Conservation (phyloP, 345 rosid genomes). For the Citrus mangshanensis region DNA sequence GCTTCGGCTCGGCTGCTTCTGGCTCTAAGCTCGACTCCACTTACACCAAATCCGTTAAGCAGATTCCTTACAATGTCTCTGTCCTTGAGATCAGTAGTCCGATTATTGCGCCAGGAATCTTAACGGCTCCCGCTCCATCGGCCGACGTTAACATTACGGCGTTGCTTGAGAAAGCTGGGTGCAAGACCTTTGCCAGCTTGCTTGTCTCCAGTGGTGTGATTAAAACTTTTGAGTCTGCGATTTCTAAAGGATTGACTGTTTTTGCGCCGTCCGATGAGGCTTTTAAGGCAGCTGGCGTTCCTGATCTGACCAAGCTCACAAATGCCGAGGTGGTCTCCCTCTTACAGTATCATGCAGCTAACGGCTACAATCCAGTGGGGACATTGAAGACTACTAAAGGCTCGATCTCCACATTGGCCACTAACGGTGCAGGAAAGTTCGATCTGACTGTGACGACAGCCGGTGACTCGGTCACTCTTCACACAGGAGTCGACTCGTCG, state of each 20-base stretch:
- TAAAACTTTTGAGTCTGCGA: constrained; percentile 60
- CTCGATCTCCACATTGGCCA: constrained; percentile 68
- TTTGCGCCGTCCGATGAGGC: constrained; percentile 94
- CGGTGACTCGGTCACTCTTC: constrained; percentile 72
- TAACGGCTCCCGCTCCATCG: constrained; percentile 64
- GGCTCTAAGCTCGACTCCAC: constrained; percentile 82
- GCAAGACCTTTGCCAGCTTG: constrained; percentile 70
- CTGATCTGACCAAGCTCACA: constrained; percentile 69
- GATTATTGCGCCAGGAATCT: constrained; percentile 61
- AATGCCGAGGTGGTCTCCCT: constrained; percentile 71
- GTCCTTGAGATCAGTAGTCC: constrained; percentile 64
- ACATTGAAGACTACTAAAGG: constrained; percentile 56
- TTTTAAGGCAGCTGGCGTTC: constrained; percentile 65
- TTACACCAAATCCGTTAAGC: constrained; percentile 68
- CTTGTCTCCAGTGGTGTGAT: constrained; percentile 67
- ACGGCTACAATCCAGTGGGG: constrained; percentile 64
- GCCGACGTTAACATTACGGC: constrained; percentile 62
- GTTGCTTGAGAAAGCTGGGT: constrained; percentile 80
- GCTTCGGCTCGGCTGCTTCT: constrained; percentile 71
- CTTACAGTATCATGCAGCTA: constrained; percentile 69
- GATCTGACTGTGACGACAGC: constrained; percentile 53
- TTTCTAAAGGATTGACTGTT: constrained; percentile 68
- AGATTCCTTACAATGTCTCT: constrained; percentile 83
- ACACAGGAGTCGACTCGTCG: constrained; percentile 68
- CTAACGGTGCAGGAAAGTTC: constrained; percentile 65